Evolutionary conservation across 2,329 filamentous ascomycete species (phyloP).

Genomic region (Pseudocercospora eumusae): DNA sequence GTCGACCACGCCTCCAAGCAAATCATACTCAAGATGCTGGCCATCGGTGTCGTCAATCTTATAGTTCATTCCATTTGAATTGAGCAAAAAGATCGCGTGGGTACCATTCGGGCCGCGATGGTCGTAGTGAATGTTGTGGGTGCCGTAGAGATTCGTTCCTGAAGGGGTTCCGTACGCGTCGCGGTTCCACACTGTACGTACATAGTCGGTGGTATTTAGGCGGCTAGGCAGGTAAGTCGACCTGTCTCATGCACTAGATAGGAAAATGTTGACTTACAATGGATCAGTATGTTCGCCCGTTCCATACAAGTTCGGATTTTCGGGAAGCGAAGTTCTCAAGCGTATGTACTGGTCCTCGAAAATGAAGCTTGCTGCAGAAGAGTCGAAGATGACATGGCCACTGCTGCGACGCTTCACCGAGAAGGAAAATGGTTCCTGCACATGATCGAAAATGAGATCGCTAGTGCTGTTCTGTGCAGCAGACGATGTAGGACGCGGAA

Average conservation of each 20-base stretch:
- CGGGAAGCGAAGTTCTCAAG: constrained; percentile 68
- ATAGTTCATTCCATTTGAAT: constrained; percentile 75
- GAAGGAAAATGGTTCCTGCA: constrained; percentile 67
- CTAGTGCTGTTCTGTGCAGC: constrained; percentile 33
- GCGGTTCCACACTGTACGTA: constrained; percentile 68
- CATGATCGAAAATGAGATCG: constrained; percentile 57
- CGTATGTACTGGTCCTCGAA: constrained; percentile 79
- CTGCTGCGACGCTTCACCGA: constrained; percentile 60
- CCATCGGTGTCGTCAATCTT: constrained; percentile 66
- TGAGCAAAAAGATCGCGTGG: constrained; percentile 69
- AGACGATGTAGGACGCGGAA: constrained; percentile 59
- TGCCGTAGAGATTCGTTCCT: constrained; percentile 69
- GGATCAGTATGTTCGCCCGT: constrained; percentile 76
- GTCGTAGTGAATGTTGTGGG: constrained; percentile 75
- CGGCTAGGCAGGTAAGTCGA: constrained; percentile 18
- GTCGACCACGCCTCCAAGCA: constrained; percentile 74
- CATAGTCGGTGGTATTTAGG: constrained; percentile 68
- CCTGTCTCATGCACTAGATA: neutral
- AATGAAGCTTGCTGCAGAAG: constrained; percentile 64
- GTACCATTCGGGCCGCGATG: constrained; percentile 59
- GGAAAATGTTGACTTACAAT: constrained; percentile 30
- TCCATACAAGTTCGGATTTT: constrained; percentile 72
- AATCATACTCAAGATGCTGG: constrained; percentile 78
- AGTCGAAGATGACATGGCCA: constrained; percentile 67
- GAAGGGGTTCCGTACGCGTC: constrained; percentile 64